Conservation (phyloP, 1,284 basidiomycete genomes). For the Erythrobasidium hasegawianum region DNA sequence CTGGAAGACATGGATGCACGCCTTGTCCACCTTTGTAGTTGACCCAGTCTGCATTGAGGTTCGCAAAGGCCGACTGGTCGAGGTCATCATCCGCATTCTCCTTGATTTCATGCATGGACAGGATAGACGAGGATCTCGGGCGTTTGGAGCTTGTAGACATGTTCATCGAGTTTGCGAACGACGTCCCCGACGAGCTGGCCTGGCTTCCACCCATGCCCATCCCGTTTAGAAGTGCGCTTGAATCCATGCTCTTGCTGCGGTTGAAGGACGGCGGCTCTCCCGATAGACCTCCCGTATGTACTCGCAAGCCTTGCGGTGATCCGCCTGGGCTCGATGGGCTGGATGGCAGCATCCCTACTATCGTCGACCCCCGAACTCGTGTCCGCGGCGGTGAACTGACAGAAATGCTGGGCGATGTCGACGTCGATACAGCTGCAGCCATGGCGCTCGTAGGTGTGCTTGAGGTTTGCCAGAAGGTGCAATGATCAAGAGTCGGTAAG, state of each 20-base stretch:
- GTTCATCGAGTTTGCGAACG: no score
- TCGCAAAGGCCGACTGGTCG: conserved; percentile 53
- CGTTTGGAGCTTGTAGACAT: conserved; percentile 3
- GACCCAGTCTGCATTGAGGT: conserved; percentile 97
- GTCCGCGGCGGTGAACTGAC: not conserved
- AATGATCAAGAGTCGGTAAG: no score
- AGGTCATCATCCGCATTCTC: conserved; percentile 52
- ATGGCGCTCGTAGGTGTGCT: not conserved
- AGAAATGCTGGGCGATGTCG: not conserved
- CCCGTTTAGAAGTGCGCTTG: no score
- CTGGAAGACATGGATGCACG: conserved; percentile 7
- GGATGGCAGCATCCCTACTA: not conserved
- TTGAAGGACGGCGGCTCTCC: not conserved
- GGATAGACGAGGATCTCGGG: conserved; percentile 44
- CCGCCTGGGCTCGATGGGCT: not conserved
- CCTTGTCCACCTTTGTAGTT: conserved; percentile 79
- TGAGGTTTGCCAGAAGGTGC: no score
- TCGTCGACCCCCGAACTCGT: not conserved
- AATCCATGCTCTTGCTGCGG: not conserved
- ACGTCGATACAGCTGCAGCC: not conserved
- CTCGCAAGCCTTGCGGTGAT: not conserved
- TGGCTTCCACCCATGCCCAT: not conserved
- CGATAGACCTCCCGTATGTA: not conserved
- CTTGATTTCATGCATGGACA: conserved; percentile 51
- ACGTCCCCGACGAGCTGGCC: no score